Conservation (phyloP, 2,329 filamentous ascomycete species). For the Cladobotryum mycophilum region DNA sequence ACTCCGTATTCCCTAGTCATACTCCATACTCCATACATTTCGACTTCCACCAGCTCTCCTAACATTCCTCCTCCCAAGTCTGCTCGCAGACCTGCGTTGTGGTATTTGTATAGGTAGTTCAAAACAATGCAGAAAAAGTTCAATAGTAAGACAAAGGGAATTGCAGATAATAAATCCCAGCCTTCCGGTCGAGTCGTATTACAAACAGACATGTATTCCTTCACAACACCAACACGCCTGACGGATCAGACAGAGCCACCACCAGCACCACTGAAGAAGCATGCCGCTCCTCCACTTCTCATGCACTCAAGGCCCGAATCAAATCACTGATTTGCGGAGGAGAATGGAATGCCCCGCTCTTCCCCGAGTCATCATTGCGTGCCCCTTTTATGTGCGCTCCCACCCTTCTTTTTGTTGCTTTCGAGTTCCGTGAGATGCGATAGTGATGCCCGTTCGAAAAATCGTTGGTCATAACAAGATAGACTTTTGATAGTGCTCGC, state of each 20-base stretch:
- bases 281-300: neutral
- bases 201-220: neutral
- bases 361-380: constrained; percentile 10
- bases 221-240: neutral
- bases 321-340: constrained; percentile 15
- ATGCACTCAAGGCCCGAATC: constrained; percentile 1
- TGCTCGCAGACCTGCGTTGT: constrained; percentile 28
- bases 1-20: constrained; percentile 22
- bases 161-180: constrained; percentile 10
- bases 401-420: constrained; percentile 22
- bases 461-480: constrained; percentile 10
- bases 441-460: constrained; percentile 23
- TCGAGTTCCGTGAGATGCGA: constrained; percentile 28
- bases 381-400: constrained; percentile 10
- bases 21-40: constrained; percentile 14
- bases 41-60: neutral
- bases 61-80: constrained; percentile 17
- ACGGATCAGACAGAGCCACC: neutral
- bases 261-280: constrained; percentile 3
- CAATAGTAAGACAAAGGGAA: constrained; percentile 26
- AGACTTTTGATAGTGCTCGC: constrained; percentile 5
- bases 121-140: constrained; percentile 14
- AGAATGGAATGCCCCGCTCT: constrained; percentile 19
- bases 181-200: constrained; percentile 3
- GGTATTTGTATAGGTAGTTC: constrained; percentile 27